These are phyloP conservation scores for Microdochium nivale DNA, from an alignment of 2,329 filamentous ascomycete genomes.

Conservation along the genomic window DNA sequence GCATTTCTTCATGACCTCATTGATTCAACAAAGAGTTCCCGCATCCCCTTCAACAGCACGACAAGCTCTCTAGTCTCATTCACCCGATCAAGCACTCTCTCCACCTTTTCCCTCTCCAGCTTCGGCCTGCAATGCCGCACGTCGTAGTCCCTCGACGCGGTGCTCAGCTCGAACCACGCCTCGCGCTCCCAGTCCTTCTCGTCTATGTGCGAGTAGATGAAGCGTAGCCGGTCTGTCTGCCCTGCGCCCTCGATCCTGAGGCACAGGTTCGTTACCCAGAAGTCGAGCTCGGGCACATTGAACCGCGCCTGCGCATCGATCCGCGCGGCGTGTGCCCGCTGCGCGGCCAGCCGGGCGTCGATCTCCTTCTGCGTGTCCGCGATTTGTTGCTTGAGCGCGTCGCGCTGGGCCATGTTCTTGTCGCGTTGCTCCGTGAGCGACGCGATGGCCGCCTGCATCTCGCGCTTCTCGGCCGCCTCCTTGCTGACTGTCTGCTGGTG, in stretches of 20 bases:
- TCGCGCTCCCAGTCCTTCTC: slow-evolving; percentile 83
- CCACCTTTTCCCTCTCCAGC: slow-evolving; percentile 69
- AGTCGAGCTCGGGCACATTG: slow-evolving; percentile 88
- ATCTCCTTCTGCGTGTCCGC: slow-evolving; percentile 62
- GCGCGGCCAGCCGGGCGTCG: slow-evolving; percentile 59
- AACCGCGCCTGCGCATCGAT: slow-evolving; percentile 77
- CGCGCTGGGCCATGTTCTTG: slow-evolving; percentile 46
- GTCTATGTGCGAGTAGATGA: slow-evolving; percentile 80
- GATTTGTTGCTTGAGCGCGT: slow-evolving; percentile 52
- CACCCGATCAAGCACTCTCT: slow-evolving; percentile 66
- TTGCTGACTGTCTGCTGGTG: slow-evolving; percentile 69
- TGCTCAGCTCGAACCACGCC: slow-evolving; percentile 88
- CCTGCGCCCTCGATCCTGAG: slow-evolving; percentile 85
- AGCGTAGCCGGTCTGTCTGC: slow-evolving; percentile 76
- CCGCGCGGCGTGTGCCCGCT: slow-evolving; percentile 62
- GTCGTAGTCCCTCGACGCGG: slow-evolving; percentile 73
- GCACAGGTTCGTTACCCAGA: slow-evolving; percentile 90
- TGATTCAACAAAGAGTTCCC: slow-evolving; percentile 65
- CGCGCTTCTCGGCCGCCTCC: slow-evolving; percentile 66
- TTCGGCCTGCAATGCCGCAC: slow-evolving; percentile 76
- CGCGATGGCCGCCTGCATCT: slow-evolving; percentile 60
- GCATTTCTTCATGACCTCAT: slow-evolving; percentile 38
- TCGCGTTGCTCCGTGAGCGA: slow-evolving; percentile 52
- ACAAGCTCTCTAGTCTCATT: slow-evolving; percentile 74
- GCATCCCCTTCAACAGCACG: slow-evolving; percentile 71